Percentiles rank a stretch among this genome's conserved stretches.
Evolutionary conservation across 2,329 filamentous ascomycete genomes (phyloP).

Genomic region (Cladorrhinum sp.): DNA sequence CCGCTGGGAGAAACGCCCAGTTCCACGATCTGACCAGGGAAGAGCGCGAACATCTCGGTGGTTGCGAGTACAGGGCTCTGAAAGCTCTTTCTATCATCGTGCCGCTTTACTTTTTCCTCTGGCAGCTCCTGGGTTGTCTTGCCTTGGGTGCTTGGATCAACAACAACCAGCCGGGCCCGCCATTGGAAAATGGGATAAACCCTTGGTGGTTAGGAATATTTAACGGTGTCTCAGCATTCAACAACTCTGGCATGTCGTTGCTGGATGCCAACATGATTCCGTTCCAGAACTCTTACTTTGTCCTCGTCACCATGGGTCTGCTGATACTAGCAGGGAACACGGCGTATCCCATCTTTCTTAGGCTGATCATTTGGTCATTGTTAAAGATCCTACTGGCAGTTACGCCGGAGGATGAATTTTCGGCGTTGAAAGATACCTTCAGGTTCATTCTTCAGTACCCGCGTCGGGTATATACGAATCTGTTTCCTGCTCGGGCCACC

Average conservation of each 20-base stretch:
- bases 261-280: conserved; percentile 64
- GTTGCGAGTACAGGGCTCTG: conserved; percentile 63
- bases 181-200: conserved; percentile 55
- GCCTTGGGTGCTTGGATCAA: conserved; percentile 59
- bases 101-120: conserved; percentile 57
- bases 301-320: conserved; percentile 52
- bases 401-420: conserved; percentile 37
- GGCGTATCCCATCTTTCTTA: conserved; percentile 61
- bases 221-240: conserved; percentile 66
- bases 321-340: conserved; percentile 65
- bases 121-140: conserved; percentile 58
- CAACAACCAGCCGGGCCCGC: conserved; percentile 46
- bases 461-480: conserved; percentile 57
- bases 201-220: conserved; percentile 69
- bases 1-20: conserved; percentile 51
- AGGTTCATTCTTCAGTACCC: conserved; percentile 55
- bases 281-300: conserved; percentile 52
- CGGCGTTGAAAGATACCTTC: conserved; percentile 47
- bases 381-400: conserved; percentile 40
- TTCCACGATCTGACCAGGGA: conserved; percentile 52
- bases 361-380: conserved; percentile 56
- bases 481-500: conserved; percentile 62
- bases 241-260: conserved; percentile 68
- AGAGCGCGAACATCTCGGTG: conserved; percentile 57
- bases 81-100: conserved; percentile 58